phyloP scores from a whole-genome alignment of 2,329 filamentous ascomycete species.

The Colletotrichum truncatum region DNA sequence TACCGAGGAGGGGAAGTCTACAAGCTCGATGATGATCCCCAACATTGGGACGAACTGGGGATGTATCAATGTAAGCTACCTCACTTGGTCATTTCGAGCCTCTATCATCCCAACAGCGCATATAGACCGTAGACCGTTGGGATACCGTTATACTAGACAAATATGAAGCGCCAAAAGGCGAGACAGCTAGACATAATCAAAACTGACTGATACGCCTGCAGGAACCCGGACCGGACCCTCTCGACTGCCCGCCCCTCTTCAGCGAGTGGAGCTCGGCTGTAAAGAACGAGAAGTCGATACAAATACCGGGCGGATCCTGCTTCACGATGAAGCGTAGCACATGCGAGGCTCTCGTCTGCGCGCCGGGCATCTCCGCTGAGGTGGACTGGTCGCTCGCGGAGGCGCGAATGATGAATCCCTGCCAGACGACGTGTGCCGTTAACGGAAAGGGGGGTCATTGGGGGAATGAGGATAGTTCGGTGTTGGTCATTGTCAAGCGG shows the following conservation, averaged over 20 bases:
- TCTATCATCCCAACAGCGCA: no score
- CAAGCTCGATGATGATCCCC: not conserved
- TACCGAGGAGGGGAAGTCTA: not conserved
- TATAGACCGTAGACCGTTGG: no score
- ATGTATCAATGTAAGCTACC: not conserved
- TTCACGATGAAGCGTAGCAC: not conserved
- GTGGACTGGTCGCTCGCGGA: not conserved
- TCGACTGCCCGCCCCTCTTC: slow-evolving; percentile 8
- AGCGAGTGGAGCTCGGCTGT: not conserved
- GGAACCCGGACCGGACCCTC: not conserved
- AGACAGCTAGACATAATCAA: not conserved
- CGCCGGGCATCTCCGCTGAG: not conserved
- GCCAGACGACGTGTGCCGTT: slow-evolving; percentile 18
- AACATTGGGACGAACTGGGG: slow-evolving; percentile 1
- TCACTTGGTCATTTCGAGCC: no score
- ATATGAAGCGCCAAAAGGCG: no score
- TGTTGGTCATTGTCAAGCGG: not conserved
- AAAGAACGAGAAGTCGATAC: not conserved
- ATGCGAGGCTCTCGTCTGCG: slow-evolving; percentile 12
- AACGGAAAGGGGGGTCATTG: slow-evolving; percentile 12
- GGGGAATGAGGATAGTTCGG: not conserved
- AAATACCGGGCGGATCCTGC: not conserved
- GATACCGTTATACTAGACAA: no score
- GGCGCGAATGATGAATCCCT: slow-evolving; percentile 19
- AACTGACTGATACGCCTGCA: not conserved